phyloP scores from a whole-genome alignment of 768 basidiomycete species.

The Pleurotus tuber-regium region DNA sequence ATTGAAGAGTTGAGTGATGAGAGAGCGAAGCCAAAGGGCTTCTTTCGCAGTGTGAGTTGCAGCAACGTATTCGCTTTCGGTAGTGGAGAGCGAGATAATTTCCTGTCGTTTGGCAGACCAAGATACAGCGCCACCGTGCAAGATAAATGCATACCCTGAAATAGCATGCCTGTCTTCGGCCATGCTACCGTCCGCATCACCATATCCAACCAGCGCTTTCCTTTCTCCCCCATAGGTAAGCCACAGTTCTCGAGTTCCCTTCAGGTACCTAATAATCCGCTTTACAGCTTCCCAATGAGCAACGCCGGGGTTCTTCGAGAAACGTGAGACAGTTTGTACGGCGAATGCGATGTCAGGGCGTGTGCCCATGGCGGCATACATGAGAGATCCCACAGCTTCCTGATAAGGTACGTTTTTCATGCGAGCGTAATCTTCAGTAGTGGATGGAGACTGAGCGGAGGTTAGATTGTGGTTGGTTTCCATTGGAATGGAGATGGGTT shows the following conservation, averaged over 20 bases:
- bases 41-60: conserved; percentile 14
- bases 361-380: conserved; percentile 27
- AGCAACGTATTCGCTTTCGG: conserved; percentile 16
- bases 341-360: conserved; percentile 26
- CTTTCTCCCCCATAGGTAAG: conserved; percentile 15
- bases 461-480: conserved; percentile 19
- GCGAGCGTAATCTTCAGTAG: conserved; percentile 14
- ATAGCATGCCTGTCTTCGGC: conserved; percentile 22
- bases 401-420: conserved; percentile 27
- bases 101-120: conserved; percentile 25
- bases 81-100: conserved; percentile 14
- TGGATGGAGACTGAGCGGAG: conserved; percentile 17
- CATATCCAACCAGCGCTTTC: conserved; percentile 16
- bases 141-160: conserved; percentile 26
- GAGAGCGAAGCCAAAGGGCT: conserved; percentile 22
- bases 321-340: conserved; percentile 24
- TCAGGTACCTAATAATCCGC: conserved; percentile 30
- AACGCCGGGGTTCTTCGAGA: conserved; percentile 26
- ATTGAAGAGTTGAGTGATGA: conserved; percentile 14
- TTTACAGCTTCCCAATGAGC: conserved; percentile 7
- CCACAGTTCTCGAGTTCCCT: conserved; percentile 11
- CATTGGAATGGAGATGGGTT: conserved; percentile 25
- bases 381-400: conserved; percentile 27
- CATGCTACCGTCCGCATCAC: conserved; percentile 21
- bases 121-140: conserved; percentile 23